Base-by-base conservation (phyloP, 2,329 filamentous ascomycete species). In the Neofusicoccum kwambonambiense region DNA sequence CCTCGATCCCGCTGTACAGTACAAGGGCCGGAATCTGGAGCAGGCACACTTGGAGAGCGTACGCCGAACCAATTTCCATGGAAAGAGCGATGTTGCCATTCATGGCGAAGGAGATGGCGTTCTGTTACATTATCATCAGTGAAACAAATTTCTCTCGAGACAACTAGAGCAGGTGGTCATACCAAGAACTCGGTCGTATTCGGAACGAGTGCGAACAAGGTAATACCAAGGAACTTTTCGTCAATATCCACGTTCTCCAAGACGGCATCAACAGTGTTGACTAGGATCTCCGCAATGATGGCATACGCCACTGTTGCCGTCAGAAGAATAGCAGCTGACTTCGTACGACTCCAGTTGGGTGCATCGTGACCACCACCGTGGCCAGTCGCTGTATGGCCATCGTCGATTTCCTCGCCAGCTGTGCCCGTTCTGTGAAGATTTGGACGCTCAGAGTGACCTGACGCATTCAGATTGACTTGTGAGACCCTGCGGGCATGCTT, bases 31-130 rank as follows among this genome's bases (percentile, higher is more conserved):
- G 95, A 19, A 98, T 93, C 75, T 99, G 95, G 19, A 99, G 84
- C 34, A 99, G 84, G 75, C 94, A 97, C 57, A 99, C 95, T 78
- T 99, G 95, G 49, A 99, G 83, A 1, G 95, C 95, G 74, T 99
- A 99, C 2, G 94, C 94, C 0, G 93, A 97, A 70, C 95, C 95
- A 70, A 99, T 99, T 75, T 99, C 95, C 95, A 99, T 99, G 42
- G 93, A 97, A 17, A 99, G 82, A 0, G 95, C 95, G 77, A 99
- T 98, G 77, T 99, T 99, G 66, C 95, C 95, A 74, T 99, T 98
- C 94, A 99, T 99, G 62, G 95, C 95, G 76, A 99, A 99, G 0
- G 93, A 97, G 66, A 99, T 99, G 75, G 94, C 95, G 78, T 99
- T 99, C 89, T 93, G 66, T 50, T 37, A 22, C 35, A 34, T 39